phyloP scores from a whole-genome alignment of 495 filamentous ascomycete species.

The Penicillium lividum region DNA sequence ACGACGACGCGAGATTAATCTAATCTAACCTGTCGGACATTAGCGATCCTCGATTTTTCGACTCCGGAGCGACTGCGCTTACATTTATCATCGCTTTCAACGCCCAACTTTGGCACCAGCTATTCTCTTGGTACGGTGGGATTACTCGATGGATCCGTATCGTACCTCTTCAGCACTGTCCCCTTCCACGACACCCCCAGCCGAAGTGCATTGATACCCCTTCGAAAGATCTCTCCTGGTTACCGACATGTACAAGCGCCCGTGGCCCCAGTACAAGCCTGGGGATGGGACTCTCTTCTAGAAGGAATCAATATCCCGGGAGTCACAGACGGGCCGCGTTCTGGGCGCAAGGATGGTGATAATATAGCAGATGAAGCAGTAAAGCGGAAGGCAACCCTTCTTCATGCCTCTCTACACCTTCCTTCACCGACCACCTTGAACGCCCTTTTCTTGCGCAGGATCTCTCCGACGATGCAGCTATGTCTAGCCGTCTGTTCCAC shows the following conservation, averaged over 20 bases:
- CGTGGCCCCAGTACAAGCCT: slow-evolving; percentile 34
- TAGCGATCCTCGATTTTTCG: slow-evolving; percentile 81
- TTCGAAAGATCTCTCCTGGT: slow-evolving; percentile 65
- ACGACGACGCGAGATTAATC: slow-evolving; percentile 2
- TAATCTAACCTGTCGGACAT: neutral
- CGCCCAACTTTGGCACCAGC: slow-evolving; percentile 87
- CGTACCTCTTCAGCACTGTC: slow-evolving; percentile 85
- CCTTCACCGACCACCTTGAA: slow-evolving; percentile 82
- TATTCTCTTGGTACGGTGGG: slow-evolving; percentile 84
- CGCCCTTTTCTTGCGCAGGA: slow-evolving; percentile 79
- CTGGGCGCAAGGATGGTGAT: slow-evolving; percentile 11
- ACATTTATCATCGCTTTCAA: slow-evolving; percentile 80
- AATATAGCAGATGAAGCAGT: slow-evolving; percentile 18
- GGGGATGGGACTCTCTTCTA: slow-evolving; percentile 38
- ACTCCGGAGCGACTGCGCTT: slow-evolving; percentile 79
- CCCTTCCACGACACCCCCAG: slow-evolving; percentile 59
- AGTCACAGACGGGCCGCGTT: slow-evolving; percentile 10
- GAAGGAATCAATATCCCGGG: slow-evolving; percentile 28
- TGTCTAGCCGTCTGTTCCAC: slow-evolving; percentile 83
- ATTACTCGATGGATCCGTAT: slow-evolving; percentile 86
- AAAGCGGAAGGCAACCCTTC: slow-evolving; percentile 59
- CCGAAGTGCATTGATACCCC: slow-evolving; percentile 59
- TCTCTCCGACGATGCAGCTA: slow-evolving; percentile 76
- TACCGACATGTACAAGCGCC: slow-evolving; percentile 64
- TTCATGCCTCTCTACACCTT: slow-evolving; percentile 84